Conservation (phyloP, 768 basidiomycete genomes). For the Boletus subcaerulescens region DNA sequence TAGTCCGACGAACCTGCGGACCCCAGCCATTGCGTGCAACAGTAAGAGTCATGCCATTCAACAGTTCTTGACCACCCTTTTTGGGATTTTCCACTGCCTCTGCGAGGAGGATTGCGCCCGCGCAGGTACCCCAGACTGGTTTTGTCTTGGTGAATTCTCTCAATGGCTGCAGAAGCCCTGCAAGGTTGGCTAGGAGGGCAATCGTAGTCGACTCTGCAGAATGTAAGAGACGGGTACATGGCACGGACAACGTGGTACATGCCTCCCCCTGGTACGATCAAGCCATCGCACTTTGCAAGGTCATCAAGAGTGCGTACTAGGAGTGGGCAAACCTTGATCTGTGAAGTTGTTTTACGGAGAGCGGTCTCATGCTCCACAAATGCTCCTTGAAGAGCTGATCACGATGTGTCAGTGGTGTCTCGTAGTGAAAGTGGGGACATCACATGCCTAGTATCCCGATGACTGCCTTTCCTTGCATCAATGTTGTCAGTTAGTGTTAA, state of each 20-base stretch:
- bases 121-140: constrained; percentile 94
- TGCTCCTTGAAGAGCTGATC: constrained; percentile 84
- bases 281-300: constrained; percentile 69
- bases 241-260: constrained; percentile 13
- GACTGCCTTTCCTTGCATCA: constrained; percentile 19
- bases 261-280: constrained; percentile 95
- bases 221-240: background rate
- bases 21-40: constrained; percentile 92
- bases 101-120: constrained; percentile 88
- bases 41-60: constrained; percentile 76
- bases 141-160: constrained; percentile 66
- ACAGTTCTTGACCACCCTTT: constrained; percentile 83
- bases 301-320: constrained; percentile 77
- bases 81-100: constrained; percentile 72
- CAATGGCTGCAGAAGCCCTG: constrained; percentile 80
- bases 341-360: constrained; percentile 54
- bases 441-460: constrained; percentile 55
- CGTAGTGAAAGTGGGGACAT: background rate
- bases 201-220: constrained; percentile 87
- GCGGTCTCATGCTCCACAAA: constrained; percentile 83
- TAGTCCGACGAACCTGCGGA: constrained; percentile 59
- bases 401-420: background rate
- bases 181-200: constrained; percentile 65
- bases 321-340: constrained; percentile 43
- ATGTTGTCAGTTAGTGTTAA: background rate